Evolutionary conservation across 345 rosid species (phyloP).

Genomic region (Turnera subulata): DNA sequence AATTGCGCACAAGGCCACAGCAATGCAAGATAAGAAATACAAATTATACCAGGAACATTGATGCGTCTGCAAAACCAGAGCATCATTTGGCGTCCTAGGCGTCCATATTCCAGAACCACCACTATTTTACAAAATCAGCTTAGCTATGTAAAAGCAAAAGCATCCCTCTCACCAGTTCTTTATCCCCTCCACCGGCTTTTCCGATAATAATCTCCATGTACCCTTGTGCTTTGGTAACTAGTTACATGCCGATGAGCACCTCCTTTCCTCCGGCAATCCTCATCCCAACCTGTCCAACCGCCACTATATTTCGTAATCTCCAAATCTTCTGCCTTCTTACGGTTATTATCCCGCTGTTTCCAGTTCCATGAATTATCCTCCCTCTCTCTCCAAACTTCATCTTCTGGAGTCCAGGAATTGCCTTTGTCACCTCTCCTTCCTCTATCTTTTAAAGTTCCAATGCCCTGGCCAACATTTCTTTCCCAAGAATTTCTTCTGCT

Average conservation of each 20-base stretch:
- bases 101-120: no score
- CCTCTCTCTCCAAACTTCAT: not conserved
- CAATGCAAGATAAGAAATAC: no score
- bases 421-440: slow-evolving; percentile 6
- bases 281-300: slow-evolving; percentile 38
- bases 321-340: slow-evolving; percentile 19
- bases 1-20: no score
- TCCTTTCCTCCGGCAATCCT: slow-evolving; percentile 43
- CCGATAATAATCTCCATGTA: slow-evolving; percentile 28
- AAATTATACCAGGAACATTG: no score
- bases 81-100: no score
- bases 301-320: slow-evolving; percentile 26
- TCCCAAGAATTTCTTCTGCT: slow-evolving; percentile 25
- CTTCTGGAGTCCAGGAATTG: not conserved
- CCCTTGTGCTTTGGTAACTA: slow-evolving; percentile 38
- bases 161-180: no score
- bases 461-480: not conserved
- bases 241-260: slow-evolving; percentile 27
- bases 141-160: no score
- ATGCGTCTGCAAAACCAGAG: no score
- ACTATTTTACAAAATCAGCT: no score
- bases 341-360: slow-evolving; percentile 17
- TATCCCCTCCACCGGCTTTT: slow-evolving; percentile 24
- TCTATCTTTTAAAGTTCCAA: slow-evolving; percentile 2
- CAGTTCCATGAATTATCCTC: not conserved